These are phyloP conservation scores for Tanozyma kutaoensis DNA, from an alignment of 805 yeast species.

Conservation along the genomic window DNA sequence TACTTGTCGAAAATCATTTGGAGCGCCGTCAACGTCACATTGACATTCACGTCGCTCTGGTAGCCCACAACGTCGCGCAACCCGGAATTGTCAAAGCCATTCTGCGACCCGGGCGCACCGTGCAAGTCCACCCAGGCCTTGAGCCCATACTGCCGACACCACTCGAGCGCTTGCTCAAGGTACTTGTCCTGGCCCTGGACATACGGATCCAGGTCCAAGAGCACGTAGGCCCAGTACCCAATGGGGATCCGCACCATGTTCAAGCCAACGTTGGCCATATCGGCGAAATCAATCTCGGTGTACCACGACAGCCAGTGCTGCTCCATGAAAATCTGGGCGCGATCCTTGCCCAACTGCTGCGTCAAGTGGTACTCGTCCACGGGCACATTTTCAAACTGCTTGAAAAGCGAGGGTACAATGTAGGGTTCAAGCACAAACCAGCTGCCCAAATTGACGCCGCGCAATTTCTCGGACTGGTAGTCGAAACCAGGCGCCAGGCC, in stretches of 20 bases:
- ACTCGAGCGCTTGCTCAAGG: slow-evolving; percentile 62
- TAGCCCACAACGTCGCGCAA: slow-evolving; percentile 34
- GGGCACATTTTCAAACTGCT: slow-evolving; percentile 39
- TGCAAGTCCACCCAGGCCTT: slow-evolving; percentile 88
- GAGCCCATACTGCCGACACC: slow-evolving; percentile 52
- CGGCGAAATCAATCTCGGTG: slow-evolving; percentile 55
- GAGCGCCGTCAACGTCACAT: slow-evolving; percentile 42
- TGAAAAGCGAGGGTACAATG: slow-evolving; percentile 70
- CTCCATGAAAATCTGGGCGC: slow-evolving; percentile 36
- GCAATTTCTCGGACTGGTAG: too few relatives aligned
- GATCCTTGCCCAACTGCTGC: slow-evolving; percentile 43
- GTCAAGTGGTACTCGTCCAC: slow-evolving; percentile 75
- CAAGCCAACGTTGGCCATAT: slow-evolving; percentile 50
- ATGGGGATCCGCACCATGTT: slow-evolving; percentile 85
- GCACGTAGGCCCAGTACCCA: slow-evolving; percentile 86
- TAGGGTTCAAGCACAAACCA: slow-evolving; percentile 85
- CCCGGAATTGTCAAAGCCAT: slow-evolving; percentile 94
- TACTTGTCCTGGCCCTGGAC: slow-evolving; percentile 69
- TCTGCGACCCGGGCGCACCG: slow-evolving; percentile 95
- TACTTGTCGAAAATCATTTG: slow-evolving; percentile 45
- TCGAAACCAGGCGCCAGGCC: too few relatives aligned
- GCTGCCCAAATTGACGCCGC: slow-evolving; percentile 78
- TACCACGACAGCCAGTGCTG: slow-evolving; percentile 73
- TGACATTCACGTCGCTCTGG: slow-evolving; percentile 3
- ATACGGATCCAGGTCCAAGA: slow-evolving; percentile 61